Evolutionary conservation across 139 green algal genomes (phyloP), one percentile per base, ranked within the genome.

Genomic region (Chlamydomonas eustigma): DNA sequence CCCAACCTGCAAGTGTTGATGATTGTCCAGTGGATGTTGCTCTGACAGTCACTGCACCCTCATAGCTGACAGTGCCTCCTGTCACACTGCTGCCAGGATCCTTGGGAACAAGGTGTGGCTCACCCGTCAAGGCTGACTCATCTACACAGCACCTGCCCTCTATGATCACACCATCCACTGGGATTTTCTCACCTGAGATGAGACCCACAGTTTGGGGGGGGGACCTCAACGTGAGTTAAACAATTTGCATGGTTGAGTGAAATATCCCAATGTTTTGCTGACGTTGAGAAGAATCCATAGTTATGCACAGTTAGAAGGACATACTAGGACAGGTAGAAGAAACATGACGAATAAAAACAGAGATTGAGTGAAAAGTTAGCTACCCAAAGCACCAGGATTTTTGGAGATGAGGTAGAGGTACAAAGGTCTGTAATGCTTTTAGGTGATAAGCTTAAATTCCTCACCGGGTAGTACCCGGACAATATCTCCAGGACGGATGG

Each of bases 391-490:
- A n/a, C n/a, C n/a, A n/a, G n/a, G n/a, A n/a, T n/a, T n/a, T n/a
- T n/a, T n/a, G n/a, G n/a, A n/a, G n/a, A n/a, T n/a, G n/a, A n/a
- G n/a, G n/a, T n/a, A n/a, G n/a, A n/a, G n/a, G n/a, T n/a, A n/a
- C n/a, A n/a, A n/a, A n/a, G n/a, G n/a, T n/a, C n/a, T n/a, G n/a
- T n/a, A n/a, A n/a, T n/a, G n/a, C n/a, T n/a, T n/a, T n/a, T n/a
- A n/a, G n/a, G n/a, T n/a, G n/a, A n/a, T n/a, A n/a, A n/a, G n/a
- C n/a, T n/a, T n/a, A n/a, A n/a, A n/a, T n/a, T n/a, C n/a, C 78
- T 34, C 51, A 79, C 94, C 91, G 6, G 94, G 93, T 76, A 97
- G 88, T 64, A 98, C 91, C 1, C 86, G 83, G 58, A 98, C 73
- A 2, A 92, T 37, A 68, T 94, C 91, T 0, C 89, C 89, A 31